Percentiles rank a stretch among this genome's conserved stretches.
phyloP scores from a whole-genome alignment of 139 green algal genomes.

The Volvox africanus region DNA sequence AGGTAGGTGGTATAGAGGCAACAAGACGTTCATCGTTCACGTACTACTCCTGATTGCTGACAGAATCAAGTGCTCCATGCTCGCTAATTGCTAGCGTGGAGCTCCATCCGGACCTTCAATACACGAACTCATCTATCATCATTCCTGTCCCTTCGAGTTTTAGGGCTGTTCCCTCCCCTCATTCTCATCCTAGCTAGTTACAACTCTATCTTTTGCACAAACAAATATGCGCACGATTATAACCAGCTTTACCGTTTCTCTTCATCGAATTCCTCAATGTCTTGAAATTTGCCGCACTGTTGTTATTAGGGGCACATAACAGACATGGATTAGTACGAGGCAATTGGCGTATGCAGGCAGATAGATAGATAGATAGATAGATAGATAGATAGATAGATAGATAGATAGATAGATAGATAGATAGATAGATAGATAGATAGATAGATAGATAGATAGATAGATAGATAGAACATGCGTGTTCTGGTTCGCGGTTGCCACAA shows the following conservation, averaged over 20 bases:
- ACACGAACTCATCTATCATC: not conserved
- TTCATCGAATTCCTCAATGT: conserved; percentile 19
- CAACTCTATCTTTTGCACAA: too few relatives aligned
- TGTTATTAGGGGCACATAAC: not conserved
- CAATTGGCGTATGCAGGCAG: not conserved
- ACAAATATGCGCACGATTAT: too few relatives aligned
- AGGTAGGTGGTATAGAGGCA: too few relatives aligned
- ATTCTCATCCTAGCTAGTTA: too few relatives aligned
- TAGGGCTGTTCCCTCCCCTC: not conserved
- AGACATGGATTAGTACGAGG: not conserved
- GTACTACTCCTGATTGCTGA: too few relatives aligned
- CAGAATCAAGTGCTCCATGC: not conserved
- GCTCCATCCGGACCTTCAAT: not conserved
- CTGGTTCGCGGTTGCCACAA: not conserved
- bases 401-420: not conserved
- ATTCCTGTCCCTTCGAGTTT: not conserved
- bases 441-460: not conserved
- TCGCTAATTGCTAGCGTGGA: not conserved
- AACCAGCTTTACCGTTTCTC: not conserved
- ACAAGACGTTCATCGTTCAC: not conserved
- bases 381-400: not conserved
- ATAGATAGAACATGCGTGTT: not conserved
- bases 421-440: not conserved
- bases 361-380: not conserved
- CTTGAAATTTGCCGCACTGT: conserved; percentile 41